Evolutionary conservation across 345 rosid species (phyloP).

Genomic region (Eucalyptus camaldulensis): DNA sequence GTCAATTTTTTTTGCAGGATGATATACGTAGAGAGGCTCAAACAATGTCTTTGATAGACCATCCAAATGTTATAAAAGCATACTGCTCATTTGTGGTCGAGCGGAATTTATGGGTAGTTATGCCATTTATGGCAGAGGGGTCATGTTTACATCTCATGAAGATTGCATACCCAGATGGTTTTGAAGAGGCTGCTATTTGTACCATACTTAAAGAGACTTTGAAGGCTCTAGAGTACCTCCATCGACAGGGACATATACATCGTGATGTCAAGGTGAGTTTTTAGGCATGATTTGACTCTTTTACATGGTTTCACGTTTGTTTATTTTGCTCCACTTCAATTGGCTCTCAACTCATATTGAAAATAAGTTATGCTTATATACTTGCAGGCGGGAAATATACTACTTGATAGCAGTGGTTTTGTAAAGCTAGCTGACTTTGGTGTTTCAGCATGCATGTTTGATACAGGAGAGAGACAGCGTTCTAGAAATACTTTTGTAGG

Average conservation of each 20-base stretch:
- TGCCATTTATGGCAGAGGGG: conserved; percentile 99
- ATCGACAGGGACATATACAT: conserved; percentile 94
- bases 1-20: conserved; percentile 40
- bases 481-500: conserved; percentile 97
- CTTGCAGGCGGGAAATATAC: conserved; percentile 92
- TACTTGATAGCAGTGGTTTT: conserved; percentile 65
- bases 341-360: not conserved
- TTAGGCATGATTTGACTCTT: not conserved
- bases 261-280: conserved; percentile 88
- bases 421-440: conserved; percentile 98
- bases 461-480: conserved; percentile 90
- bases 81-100: conserved; percentile 91
- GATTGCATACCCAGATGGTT: conserved; percentile 83
- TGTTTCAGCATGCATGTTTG: conserved; percentile 98
- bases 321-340: not conserved
- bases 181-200: conserved; percentile 91
- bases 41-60: conserved; percentile 96
- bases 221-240: conserved; percentile 92
- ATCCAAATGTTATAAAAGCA: conserved; percentile 84
- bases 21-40: conserved; percentile 92
- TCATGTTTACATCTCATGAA: conserved; percentile 97
- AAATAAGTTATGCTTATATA: not conserved
- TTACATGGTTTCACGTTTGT: not conserved
- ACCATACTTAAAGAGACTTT: conserved; percentile 92
- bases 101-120: conserved; percentile 83